Base-by-base conservation (phyloP, 495 filamentous ascomycete species). In the Tuber melanosporum region DNA sequence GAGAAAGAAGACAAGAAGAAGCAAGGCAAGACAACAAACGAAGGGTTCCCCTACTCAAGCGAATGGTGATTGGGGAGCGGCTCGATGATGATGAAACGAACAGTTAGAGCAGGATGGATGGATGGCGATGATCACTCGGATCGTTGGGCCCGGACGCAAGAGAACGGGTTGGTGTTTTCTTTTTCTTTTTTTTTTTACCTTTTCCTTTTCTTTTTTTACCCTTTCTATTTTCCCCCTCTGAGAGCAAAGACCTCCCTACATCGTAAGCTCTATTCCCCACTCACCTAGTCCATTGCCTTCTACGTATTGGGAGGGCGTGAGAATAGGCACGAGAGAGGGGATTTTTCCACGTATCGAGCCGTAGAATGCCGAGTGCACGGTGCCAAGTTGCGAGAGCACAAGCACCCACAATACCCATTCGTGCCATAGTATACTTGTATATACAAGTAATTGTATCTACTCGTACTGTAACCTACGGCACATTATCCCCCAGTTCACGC, bases 111-210 rank as follows among this genome's bases (percentile, higher is more conserved):
- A 73, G 71, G 75, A 44, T 42, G 77, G 75, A 44, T 47, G 77
- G 75, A 78, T 78, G 57, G 77, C 72, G 77, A 78, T 70, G 71
- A 66, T 52, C 77, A 78, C 73, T 78, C 75, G 77, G 77, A 78
- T 73, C 77, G 75, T 78, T 78, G 77, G 75, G 75, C 72, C 70
- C 45, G 57, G 75, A 70, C 36, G 44, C 73, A 32, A 75, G 75
- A 75, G 36, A 49, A 73, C 17, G 26, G 39, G 70, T 71, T 72
- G 32, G 20, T 72, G 74, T 62, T 74, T 73, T 26, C 43, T 72
- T 47, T 75, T 17, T 19, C 26, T 41, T 15, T 39, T 73, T 49
- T 71, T 47, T 17, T 20, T 44, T 72, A 42, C 44, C 26, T 75
- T 36, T n/a, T 45, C 44, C 44, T 32, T 36, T n/a, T n/a, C 44